Evolutionary conservation across 2,329 filamentous ascomycete genomes (phyloP), one percentile per base, ranked within the genome.

Genomic region (Byssoonygena ceratinophila): DNA sequence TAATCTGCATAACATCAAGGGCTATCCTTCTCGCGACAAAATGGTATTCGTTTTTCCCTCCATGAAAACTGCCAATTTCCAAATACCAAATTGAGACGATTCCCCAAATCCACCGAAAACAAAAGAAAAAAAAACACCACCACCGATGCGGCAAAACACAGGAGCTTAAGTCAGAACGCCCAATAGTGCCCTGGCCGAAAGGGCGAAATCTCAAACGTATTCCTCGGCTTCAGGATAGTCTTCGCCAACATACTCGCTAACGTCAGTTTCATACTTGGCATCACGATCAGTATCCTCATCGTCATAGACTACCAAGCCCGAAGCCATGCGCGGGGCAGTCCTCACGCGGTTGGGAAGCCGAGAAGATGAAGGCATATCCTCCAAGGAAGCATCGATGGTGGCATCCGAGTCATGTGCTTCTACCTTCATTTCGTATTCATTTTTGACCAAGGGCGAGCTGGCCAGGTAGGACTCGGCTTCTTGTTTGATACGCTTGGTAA

Each of bases 271-370:
- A n/a, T 57, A 52, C 36, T 49, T 55, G 14, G 25, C 39, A 23
- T 54, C 50, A 40, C 46, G 43, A 29, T 53, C 55, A 47, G 55
- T 54, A 36, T 56, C 47, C 5, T 50, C 47, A 50, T 43, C 47
- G 23, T 51, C 41, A 54, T 60, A 62, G 7, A 23, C 51, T 16
- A 62, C 51, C 54, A 60, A 60, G 3, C 57, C 61, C 9, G 46
- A 18, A 23, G 56, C 48, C 9, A 58, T 54, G 18, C 29, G n/a
- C 32, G 54, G 58, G 18, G 55, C 51, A 53, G 46, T 60, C 14
- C 62, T 59, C 25, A 55, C 52, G 9, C 61, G 56, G 53, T 63
- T 63, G 2, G 16, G 14, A 11, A 48, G 37, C 2, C 57, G 56
- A 29, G 27, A 12, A 14, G 16, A 3, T 1, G 20, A 43, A 18